Conservation (phyloP, 257 asterid species). For the Solanum paucissectum region DNA sequence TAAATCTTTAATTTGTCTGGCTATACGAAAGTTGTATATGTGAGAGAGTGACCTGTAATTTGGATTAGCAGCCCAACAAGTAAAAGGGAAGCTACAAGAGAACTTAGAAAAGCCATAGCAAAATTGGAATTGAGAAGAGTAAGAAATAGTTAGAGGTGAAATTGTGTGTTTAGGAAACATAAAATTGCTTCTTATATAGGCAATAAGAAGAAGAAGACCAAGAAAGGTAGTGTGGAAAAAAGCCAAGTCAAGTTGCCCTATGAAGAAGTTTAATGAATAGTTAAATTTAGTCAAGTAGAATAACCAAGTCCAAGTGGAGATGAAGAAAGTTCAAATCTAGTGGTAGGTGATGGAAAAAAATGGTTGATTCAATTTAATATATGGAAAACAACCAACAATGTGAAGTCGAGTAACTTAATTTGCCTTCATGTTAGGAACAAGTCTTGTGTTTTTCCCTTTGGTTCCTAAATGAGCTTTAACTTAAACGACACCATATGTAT, state of each 20-base stretch:
- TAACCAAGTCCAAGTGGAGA: neutral
- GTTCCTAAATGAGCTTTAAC: neutral
- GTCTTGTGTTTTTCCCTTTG: neutral
- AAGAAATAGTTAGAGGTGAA: neutral
- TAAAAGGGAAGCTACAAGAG: neutral
- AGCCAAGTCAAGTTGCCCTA: neutral
- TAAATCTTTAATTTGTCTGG: neutral
- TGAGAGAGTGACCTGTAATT: neutral
- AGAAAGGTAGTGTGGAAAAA: neutral
- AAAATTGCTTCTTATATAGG: neutral
- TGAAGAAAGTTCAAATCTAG: neutral
- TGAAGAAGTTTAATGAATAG: neutral
- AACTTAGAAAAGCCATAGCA: neutral
- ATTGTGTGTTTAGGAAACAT: neutral
- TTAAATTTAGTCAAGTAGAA: neutral
- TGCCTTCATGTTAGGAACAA: neutral
- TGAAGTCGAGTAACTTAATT: neutral
- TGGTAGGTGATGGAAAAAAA: neutral
- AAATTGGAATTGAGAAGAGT: neutral
- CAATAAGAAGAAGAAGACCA: neutral
- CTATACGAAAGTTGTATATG: neutral
- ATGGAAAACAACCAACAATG: neutral
- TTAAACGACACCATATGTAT: no score
- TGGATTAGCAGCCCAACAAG: neutral
- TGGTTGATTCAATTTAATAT: neutral